Evolutionary conservation across 176 grass and related monocot genomes (phyloP), one percentile per base, ranked within the genome.

Genomic region (Bolboschoenus planiculmis): DNA sequence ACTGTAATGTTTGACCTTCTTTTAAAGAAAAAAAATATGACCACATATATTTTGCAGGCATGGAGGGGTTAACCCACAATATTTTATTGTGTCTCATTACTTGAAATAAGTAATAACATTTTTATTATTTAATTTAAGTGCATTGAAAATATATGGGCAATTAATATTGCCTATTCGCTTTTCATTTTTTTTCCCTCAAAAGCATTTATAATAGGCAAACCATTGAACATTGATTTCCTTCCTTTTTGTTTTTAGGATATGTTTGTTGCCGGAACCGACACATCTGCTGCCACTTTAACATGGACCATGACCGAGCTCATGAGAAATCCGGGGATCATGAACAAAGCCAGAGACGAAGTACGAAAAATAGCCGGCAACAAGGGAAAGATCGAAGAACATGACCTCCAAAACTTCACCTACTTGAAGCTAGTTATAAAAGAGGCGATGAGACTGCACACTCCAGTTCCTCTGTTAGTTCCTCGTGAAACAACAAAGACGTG

Each of bases 291-390:
- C 23, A 79, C 81, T 4, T 71, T 93, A 57, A 77, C 79, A 46
- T 97, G 94, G 94, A 85, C 86, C 47, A 93, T 93, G 94, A 87
- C 89, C 7, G 86, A 91, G 67, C 84, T 97, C 0, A 23, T 93
- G 29, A 78, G 62, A 30, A 89, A 91, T 56, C 91, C 87, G 14
- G 60, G 30, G 20, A 56, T 84, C 34, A 87, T 97, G 44, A 14
- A 16, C 55, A 91, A 86, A 84, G 85, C 82, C 50, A 87, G 90
- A 83, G 14, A 80, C 42, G 91, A 97, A 76, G 84, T 94, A 4
- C 85, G 86, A 74, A 10, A 75, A 46, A 61, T 34, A 4, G 46
- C 78, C 10, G 36, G 31, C 36, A 51, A 48, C 13, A 29, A 6
- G 3, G 78, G 42, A 68, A 87, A 85, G 70, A 71, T 90, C 11